Conservation (phyloP, 345 rosid species). For the Trapa incisa region DNA sequence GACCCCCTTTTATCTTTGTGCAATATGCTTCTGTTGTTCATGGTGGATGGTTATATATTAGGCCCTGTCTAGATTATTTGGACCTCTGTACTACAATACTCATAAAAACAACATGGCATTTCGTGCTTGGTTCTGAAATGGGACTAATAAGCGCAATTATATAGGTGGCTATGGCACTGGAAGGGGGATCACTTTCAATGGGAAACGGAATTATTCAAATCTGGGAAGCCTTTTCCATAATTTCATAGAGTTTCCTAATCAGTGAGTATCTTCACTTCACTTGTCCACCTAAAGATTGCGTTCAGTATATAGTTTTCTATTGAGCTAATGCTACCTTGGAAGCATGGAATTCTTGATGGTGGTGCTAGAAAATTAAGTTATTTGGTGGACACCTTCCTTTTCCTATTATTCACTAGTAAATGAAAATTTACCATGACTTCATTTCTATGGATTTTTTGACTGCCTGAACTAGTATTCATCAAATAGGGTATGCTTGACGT, state of each 20-base stretch:
- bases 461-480: background rate
- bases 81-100: background rate
- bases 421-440: background rate
- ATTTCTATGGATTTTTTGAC: background rate
- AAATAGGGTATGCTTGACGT: background rate
- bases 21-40: too few species aligned
- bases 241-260: constrained; percentile 23
- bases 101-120: background rate
- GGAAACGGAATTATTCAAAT: constrained; percentile 29
- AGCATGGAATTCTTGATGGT: background rate
- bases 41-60: too few species aligned
- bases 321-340: background rate
- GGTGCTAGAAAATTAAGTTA: background rate
- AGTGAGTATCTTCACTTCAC: constrained; percentile 21
- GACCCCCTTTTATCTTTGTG: too few species aligned
- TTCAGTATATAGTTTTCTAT: background rate
- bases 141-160: constrained; percentile 63
- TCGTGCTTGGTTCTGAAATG: constrained; percentile 45
- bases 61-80: too few species aligned
- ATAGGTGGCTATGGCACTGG: constrained; percentile 68
- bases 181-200: constrained; percentile 19
- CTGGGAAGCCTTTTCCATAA: constrained; percentile 26
- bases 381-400: background rate
- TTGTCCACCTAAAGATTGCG: background rate
- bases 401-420: background rate